Evolutionary conservation across 495 filamentous ascomycete genomes (phyloP).

Genomic region (Podospora comata): DNA sequence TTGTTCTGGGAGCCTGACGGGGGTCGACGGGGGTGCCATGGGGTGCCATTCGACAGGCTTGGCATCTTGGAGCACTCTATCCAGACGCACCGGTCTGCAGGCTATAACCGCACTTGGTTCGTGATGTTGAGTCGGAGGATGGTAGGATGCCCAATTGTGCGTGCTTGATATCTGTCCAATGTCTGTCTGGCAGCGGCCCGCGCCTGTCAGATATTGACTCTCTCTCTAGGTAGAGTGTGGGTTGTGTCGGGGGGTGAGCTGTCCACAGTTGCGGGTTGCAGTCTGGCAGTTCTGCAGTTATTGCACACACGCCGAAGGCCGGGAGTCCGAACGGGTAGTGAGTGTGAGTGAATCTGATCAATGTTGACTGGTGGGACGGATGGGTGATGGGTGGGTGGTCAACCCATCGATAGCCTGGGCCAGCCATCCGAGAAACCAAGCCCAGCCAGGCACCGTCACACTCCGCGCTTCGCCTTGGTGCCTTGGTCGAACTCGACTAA

Average conservation of each 20-base stretch:
- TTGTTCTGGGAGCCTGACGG: slow-evolving; percentile 30
- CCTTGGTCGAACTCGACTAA: slow-evolving; percentile 31
- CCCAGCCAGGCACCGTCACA: slow-evolving; percentile 31
- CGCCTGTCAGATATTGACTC: background rate
- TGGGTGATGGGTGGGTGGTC: too few relatives aligned
- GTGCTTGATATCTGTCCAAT: background rate
- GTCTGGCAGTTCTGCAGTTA: background rate
- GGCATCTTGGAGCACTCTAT: slow-evolving; percentile 16
- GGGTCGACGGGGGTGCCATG: slow-evolving; percentile 6
- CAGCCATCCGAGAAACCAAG: slow-evolving; percentile 16
- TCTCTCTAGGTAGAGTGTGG: background rate
- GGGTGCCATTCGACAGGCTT: slow-evolving; percentile 13
- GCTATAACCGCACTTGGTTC: slow-evolving; percentile 2
- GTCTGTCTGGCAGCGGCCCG: slow-evolving; percentile 1
- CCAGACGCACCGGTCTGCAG: slow-evolving; percentile 23
- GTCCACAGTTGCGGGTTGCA: background rate
- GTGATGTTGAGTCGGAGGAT: slow-evolving; percentile 3
- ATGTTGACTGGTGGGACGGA: slow-evolving; percentile 2
- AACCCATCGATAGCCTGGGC: slow-evolving; percentile 11
- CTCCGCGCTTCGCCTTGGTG: slow-evolving; percentile 19
- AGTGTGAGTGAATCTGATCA: slow-evolving; percentile 21
- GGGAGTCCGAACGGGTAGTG: slow-evolving; percentile 21
- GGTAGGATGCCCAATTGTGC: background rate
- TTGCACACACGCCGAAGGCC: slow-evolving; percentile 12
- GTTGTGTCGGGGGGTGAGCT: slow-evolving; percentile 4